Base-by-base conservation (phyloP, 2,329 filamentous ascomycete genomes). In the Xylaria sp. region DNA sequence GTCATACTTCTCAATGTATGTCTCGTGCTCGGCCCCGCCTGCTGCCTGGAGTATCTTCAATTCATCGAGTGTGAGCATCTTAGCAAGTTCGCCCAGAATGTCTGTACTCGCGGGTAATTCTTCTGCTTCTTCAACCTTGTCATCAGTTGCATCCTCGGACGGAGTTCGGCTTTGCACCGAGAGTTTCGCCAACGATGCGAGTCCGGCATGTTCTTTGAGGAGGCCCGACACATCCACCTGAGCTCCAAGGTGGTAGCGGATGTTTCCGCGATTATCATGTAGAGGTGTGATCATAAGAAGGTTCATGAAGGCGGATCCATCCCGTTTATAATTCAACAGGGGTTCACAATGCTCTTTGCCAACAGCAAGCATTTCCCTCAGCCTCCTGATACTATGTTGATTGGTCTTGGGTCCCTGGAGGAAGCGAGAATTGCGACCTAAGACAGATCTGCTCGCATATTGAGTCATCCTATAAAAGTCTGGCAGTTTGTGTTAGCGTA, bases 401-500 rank as follows among this genome's bases (percentile, higher is more conserved):
- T 91, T 91, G 6, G 92, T 94, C 74, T 87, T 88, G 0, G 91
- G 91, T 0, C 92, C 92, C 78, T 94, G 92, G 1, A 94, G 85
- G 74, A 94, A 94, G 8, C 92, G 88, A 74, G 92, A 94, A 72
- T 94, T 94, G 39, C 91, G 88, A 0, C 92, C 92, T 20, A 94
- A 87, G 2, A 90, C 87, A 76, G 94, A 93, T 65, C 85, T 86
- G 81, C 92, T 89, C 3, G 91, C 91, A 75, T 94, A 94, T 72
- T 94, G 90, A 0, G 91, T 94, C 4, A 90, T 92, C 57, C 88
- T 85, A 73, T 92, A 87, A 74, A 93, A 94, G 78, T 92, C 91
- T 92, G 54, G 10, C 12, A 13, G 10, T 10, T 28, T 39, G 18
- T 48, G 55, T 74, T 62, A 74, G 68, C 57, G 12, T 41, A 34